Evolutionary conservation across 441 rosid genomes (phyloP).

Genomic region (Brassica hybrid): DNA sequence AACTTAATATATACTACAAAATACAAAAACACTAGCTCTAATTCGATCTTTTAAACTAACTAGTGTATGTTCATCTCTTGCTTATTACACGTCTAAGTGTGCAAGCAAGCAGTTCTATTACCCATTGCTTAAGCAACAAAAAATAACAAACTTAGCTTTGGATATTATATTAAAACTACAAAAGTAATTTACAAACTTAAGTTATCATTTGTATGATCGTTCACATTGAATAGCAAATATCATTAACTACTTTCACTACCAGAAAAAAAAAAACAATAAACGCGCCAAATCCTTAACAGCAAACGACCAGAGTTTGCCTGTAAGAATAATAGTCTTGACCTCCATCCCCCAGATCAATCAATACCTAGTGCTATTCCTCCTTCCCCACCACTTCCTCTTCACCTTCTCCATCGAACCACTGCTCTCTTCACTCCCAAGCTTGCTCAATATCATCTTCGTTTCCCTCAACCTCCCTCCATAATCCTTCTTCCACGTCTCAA

Average conservation of each 20-base stretch:
- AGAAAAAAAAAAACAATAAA: no score
- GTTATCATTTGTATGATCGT: conserved; percentile 17
- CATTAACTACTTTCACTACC: background rate
- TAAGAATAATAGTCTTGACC: background rate
- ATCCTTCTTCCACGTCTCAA: conserved; percentile 98
- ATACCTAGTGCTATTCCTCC: conserved; percentile 87
- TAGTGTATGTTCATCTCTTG: no score
- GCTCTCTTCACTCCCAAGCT: conserved; percentile 84
- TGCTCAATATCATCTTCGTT: conserved; percentile 83
- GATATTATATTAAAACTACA: conserved; percentile 1
- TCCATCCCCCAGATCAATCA: no score
- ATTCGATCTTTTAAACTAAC: no score
- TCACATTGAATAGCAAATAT: conserved; percentile 6
- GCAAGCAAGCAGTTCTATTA: conserved; percentile 8
- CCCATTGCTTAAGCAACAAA: conserved; percentile 3
- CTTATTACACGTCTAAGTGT: no score
- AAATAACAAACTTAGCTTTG: conserved; percentile 7
- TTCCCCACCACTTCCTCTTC: conserved; percentile 98
- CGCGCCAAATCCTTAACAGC: background rate
- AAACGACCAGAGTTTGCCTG: background rate
- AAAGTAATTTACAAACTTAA: conserved; percentile 36
- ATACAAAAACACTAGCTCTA: no score
- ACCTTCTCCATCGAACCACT: conserved; percentile 64
- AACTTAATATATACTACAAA: no score
- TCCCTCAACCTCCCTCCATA: conserved; percentile 81